A percentile compares a stretch with the other conserved stretches of the same genome.
Conservation (phyloP, 1,139 yeast genomes). For the Saccharomycopsis crataegensis region DNA sequence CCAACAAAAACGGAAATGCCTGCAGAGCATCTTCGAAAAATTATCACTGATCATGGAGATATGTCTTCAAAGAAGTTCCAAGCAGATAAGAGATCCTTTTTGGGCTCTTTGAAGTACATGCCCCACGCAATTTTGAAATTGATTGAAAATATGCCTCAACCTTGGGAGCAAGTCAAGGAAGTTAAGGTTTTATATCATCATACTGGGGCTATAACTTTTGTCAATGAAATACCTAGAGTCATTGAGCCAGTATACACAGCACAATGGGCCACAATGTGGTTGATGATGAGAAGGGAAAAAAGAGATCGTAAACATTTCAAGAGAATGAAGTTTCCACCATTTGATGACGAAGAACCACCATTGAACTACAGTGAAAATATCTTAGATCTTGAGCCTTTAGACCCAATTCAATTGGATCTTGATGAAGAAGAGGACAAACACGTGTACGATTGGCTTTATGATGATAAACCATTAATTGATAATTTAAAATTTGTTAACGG, state of each 20-base stretch:
- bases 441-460: conserved; percentile 73
- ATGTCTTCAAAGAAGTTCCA: conserved; percentile 73
- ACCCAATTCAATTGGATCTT: conserved; percentile 58
- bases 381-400: conserved; percentile 64
- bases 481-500: conserved; percentile 55
- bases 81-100: conserved; percentile 80
- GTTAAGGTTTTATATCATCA: conserved; percentile 85
- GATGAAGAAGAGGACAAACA: conserved; percentile 53
- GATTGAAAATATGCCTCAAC: conserved; percentile 95
- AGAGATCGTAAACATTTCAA: conserved; percentile 85
- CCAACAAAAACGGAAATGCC: conserved; percentile 80
- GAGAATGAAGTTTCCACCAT: conserved; percentile 89
- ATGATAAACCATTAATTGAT: conserved; percentile 65
- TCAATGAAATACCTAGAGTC: conserved; percentile 85
- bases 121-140: conserved; percentile 92
- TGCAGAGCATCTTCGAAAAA: conserved; percentile 85
- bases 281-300: conserved; percentile 88
- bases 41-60: conserved; percentile 80
- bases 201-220: conserved; percentile 94
- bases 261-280: conserved; percentile 95
- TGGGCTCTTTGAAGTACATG: conserved; percentile 89
- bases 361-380: conserved; percentile 74
- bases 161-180: conserved; percentile 88
- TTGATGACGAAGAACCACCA: conserved; percentile 97
- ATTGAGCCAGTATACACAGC: conserved; percentile 88